Percentiles rank a stretch among this genome's conserved stretches.
Conservation (phyloP, 768 basidiomycete genomes). For the Trametopsis cervina region DNA sequence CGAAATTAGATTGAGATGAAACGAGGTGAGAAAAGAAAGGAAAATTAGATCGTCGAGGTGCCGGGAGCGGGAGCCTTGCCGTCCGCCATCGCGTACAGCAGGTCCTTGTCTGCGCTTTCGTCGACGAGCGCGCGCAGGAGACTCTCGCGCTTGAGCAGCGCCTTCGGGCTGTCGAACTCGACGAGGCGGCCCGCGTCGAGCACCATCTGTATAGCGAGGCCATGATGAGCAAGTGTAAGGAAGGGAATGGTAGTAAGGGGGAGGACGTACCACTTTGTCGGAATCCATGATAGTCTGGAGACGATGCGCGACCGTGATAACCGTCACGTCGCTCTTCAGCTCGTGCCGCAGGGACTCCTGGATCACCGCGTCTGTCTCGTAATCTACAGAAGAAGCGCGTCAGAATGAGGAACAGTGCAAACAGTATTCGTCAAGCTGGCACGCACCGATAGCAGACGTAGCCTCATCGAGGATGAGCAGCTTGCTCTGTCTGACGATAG, state of each 20-base stretch:
- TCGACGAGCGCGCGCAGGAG: slow-evolving; percentile 31
- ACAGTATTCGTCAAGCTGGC: background rate
- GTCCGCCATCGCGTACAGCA: slow-evolving; percentile 19
- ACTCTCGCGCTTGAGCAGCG: slow-evolving; percentile 32
- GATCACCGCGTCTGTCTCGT: slow-evolving; percentile 44
- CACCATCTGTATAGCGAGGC: slow-evolving; percentile 43
- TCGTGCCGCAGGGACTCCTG: slow-evolving; percentile 43
- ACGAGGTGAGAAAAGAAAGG: no score
- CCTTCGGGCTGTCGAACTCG: slow-evolving; percentile 44
- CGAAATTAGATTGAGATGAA: no score
- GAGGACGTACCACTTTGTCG: slow-evolving; percentile 44
- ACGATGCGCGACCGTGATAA: slow-evolving; percentile 51
- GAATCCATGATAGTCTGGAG: slow-evolving; percentile 39
- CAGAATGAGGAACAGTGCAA: background rate
- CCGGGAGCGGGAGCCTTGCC: no score
- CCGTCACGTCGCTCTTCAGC: slow-evolving; percentile 33
- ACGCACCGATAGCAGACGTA: slow-evolving; percentile 15
- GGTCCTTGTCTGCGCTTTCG: slow-evolving; percentile 32
- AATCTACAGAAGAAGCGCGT: slow-evolving; percentile 26
- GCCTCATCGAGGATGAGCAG: slow-evolving; percentile 53
- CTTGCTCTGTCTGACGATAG: slow-evolving; percentile 48
- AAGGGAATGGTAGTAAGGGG: slow-evolving; percentile 32
- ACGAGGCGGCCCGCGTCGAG: slow-evolving; percentile 35
- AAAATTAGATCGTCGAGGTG: no score
- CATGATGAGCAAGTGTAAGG: slow-evolving; percentile 40